Percentiles rank a stretch among this genome's conserved stretches.
Conservation (phyloP, 164 flowering plant genomes). For the Santalum album region DNA sequence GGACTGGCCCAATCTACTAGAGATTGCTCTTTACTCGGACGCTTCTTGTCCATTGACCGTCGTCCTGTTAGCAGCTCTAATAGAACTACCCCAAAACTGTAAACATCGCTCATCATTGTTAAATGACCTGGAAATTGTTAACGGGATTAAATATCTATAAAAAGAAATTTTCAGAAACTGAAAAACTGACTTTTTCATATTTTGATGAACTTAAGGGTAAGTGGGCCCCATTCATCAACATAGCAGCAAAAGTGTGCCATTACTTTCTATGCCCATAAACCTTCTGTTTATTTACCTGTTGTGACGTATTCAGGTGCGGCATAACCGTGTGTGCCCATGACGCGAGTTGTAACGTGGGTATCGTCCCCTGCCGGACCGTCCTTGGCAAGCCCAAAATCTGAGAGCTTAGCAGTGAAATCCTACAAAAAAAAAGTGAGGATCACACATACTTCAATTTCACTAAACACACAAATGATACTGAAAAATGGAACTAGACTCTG, state of each 20-base stretch:
- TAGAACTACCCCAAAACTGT: slow-evolving; percentile 81
- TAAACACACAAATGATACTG: not conserved
- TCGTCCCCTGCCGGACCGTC: slow-evolving; percentile 80
- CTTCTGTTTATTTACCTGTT: too few relatives aligned
- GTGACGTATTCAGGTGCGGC: slow-evolving; percentile 86
- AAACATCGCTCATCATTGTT: slow-evolving; percentile 82
- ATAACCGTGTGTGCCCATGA: slow-evolving; percentile 91
- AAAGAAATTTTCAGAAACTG: too few relatives aligned
- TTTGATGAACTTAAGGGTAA: too few relatives aligned
- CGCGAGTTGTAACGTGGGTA: slow-evolving; percentile 59
- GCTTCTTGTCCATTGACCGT: slow-evolving; percentile 50
- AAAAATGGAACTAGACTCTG: too few relatives aligned
- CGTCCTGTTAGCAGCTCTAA: slow-evolving; percentile 73
- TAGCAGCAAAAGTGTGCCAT: too few relatives aligned
- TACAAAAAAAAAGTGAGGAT: too few relatives aligned
- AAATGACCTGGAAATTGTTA: slow-evolving; percentile 55
- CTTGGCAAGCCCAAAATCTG: slow-evolving; percentile 87
- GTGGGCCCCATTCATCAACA: too few relatives aligned
- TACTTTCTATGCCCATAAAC: too few relatives aligned
- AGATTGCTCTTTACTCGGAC: slow-evolving; percentile 45
- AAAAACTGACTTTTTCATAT: too few relatives aligned
- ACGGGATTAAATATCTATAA: too few relatives aligned
- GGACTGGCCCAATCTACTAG: slow-evolving; percentile 75
- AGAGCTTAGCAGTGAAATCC: slow-evolving; percentile 73
- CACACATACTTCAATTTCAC: not conserved